These are phyloP conservation scores for Sporisorium scitamineum DNA, from an alignment of 1,284 basidiomycete genomes.

Conservation along the genomic window DNA sequence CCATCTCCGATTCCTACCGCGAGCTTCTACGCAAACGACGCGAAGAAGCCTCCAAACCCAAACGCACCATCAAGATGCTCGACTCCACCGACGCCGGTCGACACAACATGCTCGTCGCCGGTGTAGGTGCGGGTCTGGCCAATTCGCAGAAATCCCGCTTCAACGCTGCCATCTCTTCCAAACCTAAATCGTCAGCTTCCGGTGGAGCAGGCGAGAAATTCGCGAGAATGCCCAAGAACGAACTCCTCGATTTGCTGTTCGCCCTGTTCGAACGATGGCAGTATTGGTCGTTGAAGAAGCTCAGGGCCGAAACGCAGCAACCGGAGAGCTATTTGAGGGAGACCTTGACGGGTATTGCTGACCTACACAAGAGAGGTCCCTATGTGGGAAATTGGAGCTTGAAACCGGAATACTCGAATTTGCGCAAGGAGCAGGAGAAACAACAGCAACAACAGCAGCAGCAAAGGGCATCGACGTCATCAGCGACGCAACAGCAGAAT, in stretches of 20 bases:
- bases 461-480: background rate
- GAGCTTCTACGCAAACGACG: slow-evolving; percentile 70
- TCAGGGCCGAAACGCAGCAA: slow-evolving; percentile 86
- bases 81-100: slow-evolving; percentile 68
- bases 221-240: slow-evolving; percentile 87
- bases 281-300: slow-evolving; percentile 83
- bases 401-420: slow-evolving; percentile 57
- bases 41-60: slow-evolving; percentile 70
- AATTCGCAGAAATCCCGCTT: slow-evolving; percentile 43
- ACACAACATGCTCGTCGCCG: slow-evolving; percentile 69
- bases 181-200: slow-evolving; percentile 11
- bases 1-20: slow-evolving; percentile 70
- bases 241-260: slow-evolving; percentile 88
- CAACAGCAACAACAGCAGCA: slow-evolving; percentile 16
- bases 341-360: slow-evolving; percentile 83
- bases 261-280: slow-evolving; percentile 80
- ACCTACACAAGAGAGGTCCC: slow-evolving; percentile 81
- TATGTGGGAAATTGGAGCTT: slow-evolving; percentile 72
- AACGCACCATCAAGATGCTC: slow-evolving; percentile 71
- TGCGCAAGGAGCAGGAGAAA: slow-evolving; percentile 27
- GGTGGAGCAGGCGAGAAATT: slow-evolving; percentile 75
- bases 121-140: slow-evolving; percentile 54
- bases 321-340: slow-evolving; percentile 92
- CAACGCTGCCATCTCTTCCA: slow-evolving; percentile 40
- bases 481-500: background rate